Evolutionary conservation across 345 rosid species (phyloP).

Genomic region (Acer campestre): DNA sequence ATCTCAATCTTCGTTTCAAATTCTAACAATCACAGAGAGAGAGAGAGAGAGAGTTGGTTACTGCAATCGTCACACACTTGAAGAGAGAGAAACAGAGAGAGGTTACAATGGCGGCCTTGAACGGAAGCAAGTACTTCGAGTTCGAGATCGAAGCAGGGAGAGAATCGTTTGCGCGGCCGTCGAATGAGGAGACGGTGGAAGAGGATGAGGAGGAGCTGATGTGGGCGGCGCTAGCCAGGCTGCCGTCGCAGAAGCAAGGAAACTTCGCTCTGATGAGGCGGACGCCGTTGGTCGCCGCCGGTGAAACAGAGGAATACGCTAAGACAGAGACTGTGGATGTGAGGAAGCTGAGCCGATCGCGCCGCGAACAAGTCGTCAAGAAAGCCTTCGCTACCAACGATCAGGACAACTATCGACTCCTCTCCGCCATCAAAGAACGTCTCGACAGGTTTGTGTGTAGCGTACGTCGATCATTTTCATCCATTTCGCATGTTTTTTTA

Average conservation of each 20-base stretch:
- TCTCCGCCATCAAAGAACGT: constrained; percentile 74
- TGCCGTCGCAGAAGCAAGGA: constrained; percentile 66
- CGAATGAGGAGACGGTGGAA: constrained; percentile 65
- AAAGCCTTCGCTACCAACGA: constrained; percentile 83
- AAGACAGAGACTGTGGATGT: constrained; percentile 67
- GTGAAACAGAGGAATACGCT: constrained; percentile 9
- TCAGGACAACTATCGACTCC: constrained; percentile 72
- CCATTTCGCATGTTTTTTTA: no score
- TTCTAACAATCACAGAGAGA: not conserved
- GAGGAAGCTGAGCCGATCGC: constrained; percentile 52
- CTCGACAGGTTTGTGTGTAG: constrained; percentile 50
- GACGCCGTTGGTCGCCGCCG: constrained; percentile 31
- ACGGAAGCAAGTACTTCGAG: constrained; percentile 84
- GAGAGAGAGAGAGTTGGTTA: not conserved
- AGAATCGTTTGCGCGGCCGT: constrained; percentile 61
- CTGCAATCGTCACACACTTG: not conserved
- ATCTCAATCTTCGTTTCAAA: not conserved
- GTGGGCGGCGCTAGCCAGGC: constrained; percentile 72
- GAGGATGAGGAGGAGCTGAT: constrained; percentile 75
- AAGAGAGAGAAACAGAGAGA: not conserved
- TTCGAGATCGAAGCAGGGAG: constrained; percentile 52
- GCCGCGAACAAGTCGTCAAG: constrained; percentile 71
- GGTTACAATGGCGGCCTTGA: constrained; percentile 51
- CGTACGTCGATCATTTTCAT: not conserved
- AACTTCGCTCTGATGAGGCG: constrained; percentile 47